These are phyloP conservation scores for Nannizzia gypsea DNA, from an alignment of 2,329 filamentous ascomycete species.

Conservation along the genomic window DNA sequence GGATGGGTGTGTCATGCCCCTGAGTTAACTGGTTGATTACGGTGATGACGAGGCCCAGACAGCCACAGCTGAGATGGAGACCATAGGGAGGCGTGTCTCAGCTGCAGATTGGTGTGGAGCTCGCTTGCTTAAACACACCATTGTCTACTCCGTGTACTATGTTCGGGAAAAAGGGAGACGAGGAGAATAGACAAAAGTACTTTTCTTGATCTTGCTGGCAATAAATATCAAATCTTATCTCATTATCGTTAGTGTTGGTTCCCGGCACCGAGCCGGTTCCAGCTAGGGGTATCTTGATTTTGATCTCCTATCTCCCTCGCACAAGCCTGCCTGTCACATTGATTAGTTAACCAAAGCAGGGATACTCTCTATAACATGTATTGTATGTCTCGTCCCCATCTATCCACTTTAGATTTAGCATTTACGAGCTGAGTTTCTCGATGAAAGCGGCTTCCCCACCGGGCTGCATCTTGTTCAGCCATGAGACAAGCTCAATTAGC, in stretches of 20 bases:
- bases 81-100: not conserved
- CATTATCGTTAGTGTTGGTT: constrained; percentile 1
- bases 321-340: not conserved
- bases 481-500: constrained; percentile 38
- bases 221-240: constrained; percentile 2
- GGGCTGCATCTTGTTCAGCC: constrained; percentile 36
- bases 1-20: not conserved
- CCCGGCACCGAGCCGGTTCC: not conserved
- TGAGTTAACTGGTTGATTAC: not conserved
- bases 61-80: not conserved
- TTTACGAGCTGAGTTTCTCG: constrained; percentile 17
- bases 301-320: not conserved
- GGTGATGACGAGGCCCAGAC: not conserved
- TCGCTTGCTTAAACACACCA: no score
- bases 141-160: no score
- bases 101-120: not conserved
- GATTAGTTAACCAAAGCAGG: not conserved
- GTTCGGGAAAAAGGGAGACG: no score
- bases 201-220: not conserved
- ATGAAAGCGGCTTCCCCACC: constrained; percentile 28
- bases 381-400: not conserved
- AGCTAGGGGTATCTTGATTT: not conserved
- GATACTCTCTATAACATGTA: not conserved
- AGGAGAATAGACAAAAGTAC: not conserved
- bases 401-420: not conserved